Base-by-base conservation (phyloP, 208 protist genomes). In the Acanthamoeba lenticulata region DNA sequence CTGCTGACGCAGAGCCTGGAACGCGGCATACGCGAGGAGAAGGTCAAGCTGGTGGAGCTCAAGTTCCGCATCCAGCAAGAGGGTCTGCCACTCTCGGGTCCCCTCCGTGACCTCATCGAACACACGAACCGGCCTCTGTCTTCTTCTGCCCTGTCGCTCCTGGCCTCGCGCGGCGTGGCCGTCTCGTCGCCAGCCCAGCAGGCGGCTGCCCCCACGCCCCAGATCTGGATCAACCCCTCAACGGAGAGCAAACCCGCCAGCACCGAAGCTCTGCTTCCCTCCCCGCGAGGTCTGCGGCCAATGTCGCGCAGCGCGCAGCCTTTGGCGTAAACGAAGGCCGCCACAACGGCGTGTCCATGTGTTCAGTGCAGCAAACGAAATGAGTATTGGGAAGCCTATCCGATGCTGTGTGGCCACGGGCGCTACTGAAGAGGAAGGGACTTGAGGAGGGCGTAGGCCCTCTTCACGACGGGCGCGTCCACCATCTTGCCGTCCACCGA, bases 401-500 rank as follows among this genome's bases (percentile, higher is more conserved):
- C n/a, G n/a, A n/a, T n/a, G n/a, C n/a, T n/a, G n/a, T n/a, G n/a
- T n/a, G n/a, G n/a, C n/a, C 69, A 13, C n/a, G 24, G 9, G 32
- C 15, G 69, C 17, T 62, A 88, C 27, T 49, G 79, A 21, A 38
- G 49, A 38, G 79, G 79, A 21, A 88, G 24, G 42, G 77, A 9
- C 24, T 44, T n/a, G 34, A 93, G 52, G 38, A 93, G 89, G 7
- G 52, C 89, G 44, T 93, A 93, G 65, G 89, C 89, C 49, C 89
- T 27, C 89, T 93, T 93, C 42, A 93, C 89, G 6, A 93, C 89
- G 6, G 89, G 89, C 38, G 89, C 89, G 44, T 93, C 89, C 40
- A 93, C 65, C 89, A 93, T 93, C 67, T 93, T 93, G 44, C 89
- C 89, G 40, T 79, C 89, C 5, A 93, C 89, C 9, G 89, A 93